phyloP scores from a whole-genome alignment of 2,329 filamentous ascomycete species.

The Pestalotiopsis sp. region DNA sequence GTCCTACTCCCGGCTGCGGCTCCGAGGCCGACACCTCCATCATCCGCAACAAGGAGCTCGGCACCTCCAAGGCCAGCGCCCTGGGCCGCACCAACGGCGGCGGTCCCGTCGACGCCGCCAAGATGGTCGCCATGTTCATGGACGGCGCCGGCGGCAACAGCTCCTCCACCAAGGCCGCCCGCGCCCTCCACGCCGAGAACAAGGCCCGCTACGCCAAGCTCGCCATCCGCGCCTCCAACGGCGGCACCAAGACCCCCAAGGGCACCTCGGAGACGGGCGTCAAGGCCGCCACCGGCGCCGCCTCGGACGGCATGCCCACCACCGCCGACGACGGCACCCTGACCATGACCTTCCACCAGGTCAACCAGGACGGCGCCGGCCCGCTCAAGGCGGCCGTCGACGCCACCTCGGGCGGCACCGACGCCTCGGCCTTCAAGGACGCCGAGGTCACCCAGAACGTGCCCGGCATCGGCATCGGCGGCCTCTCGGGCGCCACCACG shows the following conservation, averaged over 20 bases:
- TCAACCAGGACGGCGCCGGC: constrained; percentile 70
- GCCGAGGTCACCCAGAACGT: constrained; percentile 61
- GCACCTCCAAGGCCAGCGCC: constrained; percentile 52
- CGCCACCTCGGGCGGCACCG: constrained; percentile 61
- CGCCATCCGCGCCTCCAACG: constrained; percentile 24
- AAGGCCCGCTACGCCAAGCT: constrained; percentile 29
- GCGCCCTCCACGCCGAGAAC: constrained; percentile 16
- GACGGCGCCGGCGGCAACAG: constrained; percentile 37
- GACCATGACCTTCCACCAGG: constrained; percentile 65
- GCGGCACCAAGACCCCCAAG: constrained; percentile 32
- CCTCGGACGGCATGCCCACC: constrained; percentile 58
- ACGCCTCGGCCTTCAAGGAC: constrained; percentile 58
- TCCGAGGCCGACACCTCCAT: constrained; percentile 69
- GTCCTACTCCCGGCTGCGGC: constrained; percentile 59
- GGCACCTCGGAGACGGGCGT: constrained; percentile 38
- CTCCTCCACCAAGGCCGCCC: constrained; percentile 25
- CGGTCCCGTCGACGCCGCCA: constrained; percentile 57
- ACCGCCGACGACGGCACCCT: constrained; percentile 59
- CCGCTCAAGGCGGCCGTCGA: constrained; percentile 62
- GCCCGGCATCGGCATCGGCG: constrained; percentile 55
- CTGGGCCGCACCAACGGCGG: constrained; percentile 63
- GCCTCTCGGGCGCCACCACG: constrained; percentile 58
- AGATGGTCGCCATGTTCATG: constrained; percentile 62
- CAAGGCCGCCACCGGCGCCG: constrained; percentile 58
- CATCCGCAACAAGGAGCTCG: constrained; percentile 62